phyloP scores from a whole-genome alignment of 345 rosid genomes.

The Mangifera indica region DNA sequence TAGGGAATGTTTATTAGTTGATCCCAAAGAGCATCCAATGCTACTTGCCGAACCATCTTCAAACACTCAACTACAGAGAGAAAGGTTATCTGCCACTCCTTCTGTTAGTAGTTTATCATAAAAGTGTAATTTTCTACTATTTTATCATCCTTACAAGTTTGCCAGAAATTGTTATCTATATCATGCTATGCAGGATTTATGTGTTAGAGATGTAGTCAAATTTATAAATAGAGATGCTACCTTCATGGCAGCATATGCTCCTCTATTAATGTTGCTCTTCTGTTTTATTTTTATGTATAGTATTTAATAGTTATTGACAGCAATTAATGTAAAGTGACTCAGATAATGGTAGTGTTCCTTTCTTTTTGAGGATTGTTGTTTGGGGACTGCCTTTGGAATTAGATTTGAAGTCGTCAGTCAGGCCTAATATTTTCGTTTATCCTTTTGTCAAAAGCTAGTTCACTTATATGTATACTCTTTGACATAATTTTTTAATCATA shows the following conservation, averaged over 20 bases:
- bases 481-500: not conserved
- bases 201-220: not conserved
- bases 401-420: too few relatives aligned
- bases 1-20: constrained; percentile 81
- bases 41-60: constrained; percentile 93
- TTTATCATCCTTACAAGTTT: not conserved
- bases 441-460: too few relatives aligned
- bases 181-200: not conserved
- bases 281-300: not conserved
- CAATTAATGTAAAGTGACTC: too few relatives aligned
- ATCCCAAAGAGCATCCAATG: constrained; percentile 95
- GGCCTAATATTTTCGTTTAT: too few relatives aligned
- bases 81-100: constrained; percentile 48
- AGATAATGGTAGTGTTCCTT: too few relatives aligned
- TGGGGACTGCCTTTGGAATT: too few relatives aligned
- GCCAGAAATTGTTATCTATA: not conserved
- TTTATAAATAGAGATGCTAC: not conserved
- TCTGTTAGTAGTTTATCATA: not conserved
- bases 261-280: not conserved
- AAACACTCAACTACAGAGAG: constrained; percentile 88
- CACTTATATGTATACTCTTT: too few relatives aligned
- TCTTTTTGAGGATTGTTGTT: too few relatives aligned
- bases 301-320: not conserved
- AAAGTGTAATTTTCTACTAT: not conserved
- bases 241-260: not conserved